These are phyloP conservation scores for Cadophora gregata DNA, from an alignment of 2,329 filamentous ascomycete genomes.

Conservation along the genomic window DNA sequence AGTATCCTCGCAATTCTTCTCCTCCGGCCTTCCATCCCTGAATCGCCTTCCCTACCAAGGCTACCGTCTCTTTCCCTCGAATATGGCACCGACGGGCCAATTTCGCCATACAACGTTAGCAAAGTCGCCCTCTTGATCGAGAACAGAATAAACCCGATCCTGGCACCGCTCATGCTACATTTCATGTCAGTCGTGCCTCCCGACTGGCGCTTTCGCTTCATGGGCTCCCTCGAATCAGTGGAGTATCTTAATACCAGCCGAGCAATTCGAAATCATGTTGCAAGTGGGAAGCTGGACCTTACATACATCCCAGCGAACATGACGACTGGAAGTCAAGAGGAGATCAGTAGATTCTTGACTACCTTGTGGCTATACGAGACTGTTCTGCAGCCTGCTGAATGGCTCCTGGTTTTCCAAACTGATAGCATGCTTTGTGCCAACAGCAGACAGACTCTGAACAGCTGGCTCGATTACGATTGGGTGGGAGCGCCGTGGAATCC, in stretches of 20 bases:
- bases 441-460: constrained; percentile 47
- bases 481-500: constrained; percentile 46
- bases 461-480: constrained; percentile 45
- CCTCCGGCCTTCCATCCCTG: constrained; percentile 36
- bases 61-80: constrained; percentile 37
- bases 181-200: constrained; percentile 62
- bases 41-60: constrained; percentile 29
- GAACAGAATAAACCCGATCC: constrained; percentile 54
- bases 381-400: constrained; percentile 56
- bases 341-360: constrained; percentile 59
- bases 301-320: constrained; percentile 58
- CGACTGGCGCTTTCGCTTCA: constrained; percentile 63
- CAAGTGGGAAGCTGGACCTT: constrained; percentile 54
- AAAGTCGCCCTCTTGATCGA: constrained; percentile 61
- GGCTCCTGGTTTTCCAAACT: constrained; percentile 61
- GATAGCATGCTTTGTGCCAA: constrained; percentile 64
- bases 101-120: constrained; percentile 37
- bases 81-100: constrained; percentile 25
- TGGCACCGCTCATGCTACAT: constrained; percentile 60
- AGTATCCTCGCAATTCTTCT: constrained; percentile 38
- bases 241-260: constrained; percentile 51
- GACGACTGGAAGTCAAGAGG: constrained; percentile 56
- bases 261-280: constrained; percentile 49
- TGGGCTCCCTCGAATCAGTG: constrained; percentile 56
- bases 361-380: constrained; percentile 58